phyloP scores from a whole-genome alignment of 75 land plant species.

The Pseudotsuga menziesii region DNA sequence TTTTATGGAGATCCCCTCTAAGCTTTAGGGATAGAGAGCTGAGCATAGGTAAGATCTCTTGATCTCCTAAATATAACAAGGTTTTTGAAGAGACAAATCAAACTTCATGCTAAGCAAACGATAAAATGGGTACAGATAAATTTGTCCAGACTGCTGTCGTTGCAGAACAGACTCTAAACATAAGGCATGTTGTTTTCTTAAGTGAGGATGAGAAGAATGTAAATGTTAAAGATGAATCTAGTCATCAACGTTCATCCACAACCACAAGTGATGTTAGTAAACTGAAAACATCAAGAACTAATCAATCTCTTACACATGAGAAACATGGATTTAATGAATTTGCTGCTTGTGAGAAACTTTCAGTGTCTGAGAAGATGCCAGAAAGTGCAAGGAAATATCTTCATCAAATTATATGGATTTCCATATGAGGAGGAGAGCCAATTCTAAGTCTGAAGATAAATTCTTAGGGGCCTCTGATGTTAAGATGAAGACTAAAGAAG shows the following conservation, averaged over 20 bases:
- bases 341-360: neutral
- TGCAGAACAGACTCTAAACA: neutral
- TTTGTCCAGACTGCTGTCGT: neutral
- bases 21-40: no score
- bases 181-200: neutral
- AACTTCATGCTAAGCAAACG: neutral
- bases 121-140: slow-evolving; percentile 5
- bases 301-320: neutral
- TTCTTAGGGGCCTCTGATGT: neutral
- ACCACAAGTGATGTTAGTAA: neutral
- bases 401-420: neutral
- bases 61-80: no score
- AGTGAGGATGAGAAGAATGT: neutral
- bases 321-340: neutral
- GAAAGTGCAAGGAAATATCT: neutral
- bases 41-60: no score
- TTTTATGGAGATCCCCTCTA: no score
- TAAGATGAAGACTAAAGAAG: slow-evolving; percentile 19
- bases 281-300: neutral
- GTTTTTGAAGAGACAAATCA: neutral
- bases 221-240: neutral
- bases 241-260: neutral
- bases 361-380: slow-evolving; percentile 2
- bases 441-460: neutral
- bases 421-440: neutral